Evolutionary conservation across 768 basidiomycete species (phyloP).

Genomic region (Dacryopinax spathularia): DNA sequence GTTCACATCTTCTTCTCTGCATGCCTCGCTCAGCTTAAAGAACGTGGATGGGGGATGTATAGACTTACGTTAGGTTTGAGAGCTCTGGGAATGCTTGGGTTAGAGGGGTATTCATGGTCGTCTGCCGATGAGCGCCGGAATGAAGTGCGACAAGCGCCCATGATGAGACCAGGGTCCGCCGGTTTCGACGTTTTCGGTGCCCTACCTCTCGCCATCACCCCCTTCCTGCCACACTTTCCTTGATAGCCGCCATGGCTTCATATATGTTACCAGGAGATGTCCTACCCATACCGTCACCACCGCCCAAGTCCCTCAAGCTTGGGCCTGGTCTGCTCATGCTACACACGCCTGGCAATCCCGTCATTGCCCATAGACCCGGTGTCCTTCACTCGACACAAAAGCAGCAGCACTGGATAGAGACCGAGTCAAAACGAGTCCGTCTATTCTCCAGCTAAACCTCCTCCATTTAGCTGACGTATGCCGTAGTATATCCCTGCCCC

Average conservation of each 20-base stretch:
- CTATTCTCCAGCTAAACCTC: slow-evolving; percentile 3
- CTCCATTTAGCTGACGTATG: slow-evolving; percentile 5
- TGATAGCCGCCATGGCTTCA: slow-evolving; percentile 38
- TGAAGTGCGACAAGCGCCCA: background rate
- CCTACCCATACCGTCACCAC: slow-evolving; percentile 58
- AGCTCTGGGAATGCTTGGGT: slow-evolving; percentile 57
- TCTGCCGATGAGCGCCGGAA: background rate
- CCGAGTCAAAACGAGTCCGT: slow-evolving; percentile 70
- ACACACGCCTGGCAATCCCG: slow-evolving; percentile 20
- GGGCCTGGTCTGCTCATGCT: slow-evolving; percentile 66
- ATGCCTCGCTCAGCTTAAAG: background rate
- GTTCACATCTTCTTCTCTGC: slow-evolving; percentile 81
- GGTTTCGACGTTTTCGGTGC: background rate
- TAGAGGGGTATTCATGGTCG: slow-evolving; percentile 15
- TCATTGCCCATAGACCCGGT: slow-evolving; percentile 55
- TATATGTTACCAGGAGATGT: slow-evolving; percentile 69
- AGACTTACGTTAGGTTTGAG: slow-evolving; percentile 50
- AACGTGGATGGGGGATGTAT: background rate
- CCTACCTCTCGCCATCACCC: no score
- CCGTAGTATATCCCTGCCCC: slow-evolving; percentile 76
- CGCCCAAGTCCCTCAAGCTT: slow-evolving; percentile 45
- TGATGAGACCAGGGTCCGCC: background rate
- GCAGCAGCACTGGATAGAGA: slow-evolving; percentile 71
- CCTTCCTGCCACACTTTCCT: no score
- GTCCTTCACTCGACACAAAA: slow-evolving; percentile 54